Conservation (phyloP, 768 basidiomycete genomes). For the Mycena alexandri region DNA sequence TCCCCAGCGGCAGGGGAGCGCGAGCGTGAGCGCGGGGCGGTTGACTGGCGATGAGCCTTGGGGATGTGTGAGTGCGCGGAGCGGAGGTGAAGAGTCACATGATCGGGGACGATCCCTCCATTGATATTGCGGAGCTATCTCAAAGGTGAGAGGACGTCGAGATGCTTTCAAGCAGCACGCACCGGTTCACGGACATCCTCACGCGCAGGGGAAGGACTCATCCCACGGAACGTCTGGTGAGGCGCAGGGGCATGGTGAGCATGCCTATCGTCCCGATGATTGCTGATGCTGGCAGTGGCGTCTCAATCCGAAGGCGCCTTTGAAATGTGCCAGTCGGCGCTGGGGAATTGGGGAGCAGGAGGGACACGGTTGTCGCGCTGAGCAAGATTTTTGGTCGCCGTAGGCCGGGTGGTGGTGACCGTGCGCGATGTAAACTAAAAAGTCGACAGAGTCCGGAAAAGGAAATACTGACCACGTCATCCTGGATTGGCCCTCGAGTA, state of each 20-base stretch:
- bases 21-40: neutral
- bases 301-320: no score
- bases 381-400: constrained; percentile 21
- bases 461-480: no score
- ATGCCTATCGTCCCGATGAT: neutral
- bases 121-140: constrained; percentile 18
- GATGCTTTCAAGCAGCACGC: no score
- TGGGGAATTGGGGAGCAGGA: neutral
- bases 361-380: constrained; percentile 21
- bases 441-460: no score
- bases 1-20: neutral
- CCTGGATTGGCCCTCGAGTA: no score
- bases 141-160: neutral
- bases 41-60: neutral
- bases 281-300: neutral
- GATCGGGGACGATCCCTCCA: constrained; percentile 9
- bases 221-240: neutral
- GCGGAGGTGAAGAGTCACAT: neutral
- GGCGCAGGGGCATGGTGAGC: neutral
- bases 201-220: neutral
- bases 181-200: neutral
- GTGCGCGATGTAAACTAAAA: constrained; percentile 15
- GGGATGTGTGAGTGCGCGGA: neutral
- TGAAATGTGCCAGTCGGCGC: neutral
- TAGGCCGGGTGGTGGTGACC: neutral